These are phyloP conservation scores for Carpediemonas membranifera DNA, from an alignment of 78 protist species.

Conservation along the genomic window DNA sequence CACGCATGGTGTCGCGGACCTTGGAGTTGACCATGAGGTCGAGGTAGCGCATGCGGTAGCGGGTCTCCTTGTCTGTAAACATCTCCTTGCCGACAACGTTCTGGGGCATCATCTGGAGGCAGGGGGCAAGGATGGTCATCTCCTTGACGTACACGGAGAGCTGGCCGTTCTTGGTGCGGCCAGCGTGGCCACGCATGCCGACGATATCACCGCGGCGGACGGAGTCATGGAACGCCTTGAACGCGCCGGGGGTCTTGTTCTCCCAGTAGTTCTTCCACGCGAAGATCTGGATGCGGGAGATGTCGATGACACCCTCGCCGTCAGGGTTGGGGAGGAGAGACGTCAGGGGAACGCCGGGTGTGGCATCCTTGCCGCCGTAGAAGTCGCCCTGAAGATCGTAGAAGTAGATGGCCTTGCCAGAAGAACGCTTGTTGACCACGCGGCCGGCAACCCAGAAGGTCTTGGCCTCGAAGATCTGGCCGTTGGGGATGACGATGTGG, in stretches of 20 bases:
- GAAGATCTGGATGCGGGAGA: background rate
- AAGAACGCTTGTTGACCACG: slow-evolving; percentile 9
- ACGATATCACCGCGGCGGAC: slow-evolving; percentile 92
- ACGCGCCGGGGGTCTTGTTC: background rate
- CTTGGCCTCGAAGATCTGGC: background rate
- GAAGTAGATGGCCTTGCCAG: slow-evolving; percentile 28
- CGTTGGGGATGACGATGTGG: no score
- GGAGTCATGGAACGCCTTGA: background rate
- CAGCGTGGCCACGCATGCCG: slow-evolving; percentile 85
- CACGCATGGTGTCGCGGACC: slow-evolving; percentile 18
- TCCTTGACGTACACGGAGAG: slow-evolving; percentile 65
- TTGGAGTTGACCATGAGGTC: slow-evolving; percentile 82
- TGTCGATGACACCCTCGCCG: no score
- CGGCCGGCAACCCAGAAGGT: slow-evolving; percentile 19
- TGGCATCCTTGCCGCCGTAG: no score
- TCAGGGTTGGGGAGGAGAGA: no score
- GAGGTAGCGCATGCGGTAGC: slow-evolving; percentile 71
- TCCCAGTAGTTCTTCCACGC: background rate
- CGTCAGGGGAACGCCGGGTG: no score
- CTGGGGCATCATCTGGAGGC: slow-evolving; percentile 86
- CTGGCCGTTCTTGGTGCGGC: slow-evolving; percentile 84
- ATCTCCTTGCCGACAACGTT: background rate
- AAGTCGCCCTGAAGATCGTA: slow-evolving; percentile 14
- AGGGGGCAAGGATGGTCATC: slow-evolving; percentile 80
- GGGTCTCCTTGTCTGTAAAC: slow-evolving; percentile 54